Evolutionary conservation across 805 yeast species (phyloP).

Genomic region (Crinitomyces ghanaensis): DNA sequence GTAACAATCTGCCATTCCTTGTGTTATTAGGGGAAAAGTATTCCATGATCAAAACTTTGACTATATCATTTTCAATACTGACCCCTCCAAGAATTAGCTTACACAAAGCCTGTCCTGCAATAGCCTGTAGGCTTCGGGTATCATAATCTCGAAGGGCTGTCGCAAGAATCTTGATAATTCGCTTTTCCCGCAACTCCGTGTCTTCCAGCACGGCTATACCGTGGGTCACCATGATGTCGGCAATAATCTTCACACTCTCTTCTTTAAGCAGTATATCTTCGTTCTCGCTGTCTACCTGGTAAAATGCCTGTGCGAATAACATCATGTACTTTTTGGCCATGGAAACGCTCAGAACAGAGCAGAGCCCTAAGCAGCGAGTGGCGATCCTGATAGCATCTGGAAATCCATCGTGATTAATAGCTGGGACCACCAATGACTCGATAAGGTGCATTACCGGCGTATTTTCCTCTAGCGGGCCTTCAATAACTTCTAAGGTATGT

Average conservation of each 20-base stretch:
- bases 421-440: constrained; percentile 69
- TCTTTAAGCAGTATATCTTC: constrained; percentile 53
- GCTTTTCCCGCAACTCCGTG: constrained; percentile 44
- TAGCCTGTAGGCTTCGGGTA: constrained; percentile 58
- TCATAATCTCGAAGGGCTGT: constrained; percentile 41
- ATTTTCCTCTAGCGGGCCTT: constrained; percentile 53
- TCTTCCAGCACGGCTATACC: constrained; percentile 58
- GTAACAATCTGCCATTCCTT: constrained; percentile 55
- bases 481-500: constrained; percentile 55
- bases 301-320: constrained; percentile 56
- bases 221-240: constrained; percentile 69
- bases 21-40: constrained; percentile 64
- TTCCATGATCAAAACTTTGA: constrained; percentile 48
- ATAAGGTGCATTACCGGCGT: constrained; percentile 56
- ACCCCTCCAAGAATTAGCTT: constrained; percentile 72
- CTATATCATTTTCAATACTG: constrained; percentile 53
- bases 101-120: constrained; percentile 77
- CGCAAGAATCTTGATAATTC: constrained; percentile 55
- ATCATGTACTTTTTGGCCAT: constrained; percentile 55
- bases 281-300: constrained; percentile 34
- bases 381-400: too few species aligned
- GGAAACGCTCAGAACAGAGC: constrained; percentile 54
- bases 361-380: constrained; percentile 64
- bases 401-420: constrained; percentile 49
- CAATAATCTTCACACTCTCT: constrained; percentile 55